A percentile compares a stretch with the other conserved stretches of the same genome.
phyloP scores from a whole-genome alignment of 306 rosid species.

The Cucurbita maxima region DNA sequence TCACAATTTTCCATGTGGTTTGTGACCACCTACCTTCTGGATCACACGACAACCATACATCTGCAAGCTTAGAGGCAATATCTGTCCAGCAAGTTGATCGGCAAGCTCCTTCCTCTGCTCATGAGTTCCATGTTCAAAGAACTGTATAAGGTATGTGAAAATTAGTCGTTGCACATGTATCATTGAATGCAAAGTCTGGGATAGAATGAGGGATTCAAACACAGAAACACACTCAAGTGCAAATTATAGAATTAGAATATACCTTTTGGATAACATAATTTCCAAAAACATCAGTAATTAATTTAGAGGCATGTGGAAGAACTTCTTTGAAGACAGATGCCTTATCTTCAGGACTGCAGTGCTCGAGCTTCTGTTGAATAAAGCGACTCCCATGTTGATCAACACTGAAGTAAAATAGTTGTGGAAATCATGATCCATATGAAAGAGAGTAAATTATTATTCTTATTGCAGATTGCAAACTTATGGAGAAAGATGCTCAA shows the following conservation, averaged over 20 bases:
- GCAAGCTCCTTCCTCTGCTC: constrained; percentile 53
- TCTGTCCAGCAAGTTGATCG: constrained; percentile 34
- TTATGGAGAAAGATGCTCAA: background rate
- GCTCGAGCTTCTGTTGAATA: constrained; percentile 58
- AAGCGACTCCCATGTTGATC: constrained; percentile 78
- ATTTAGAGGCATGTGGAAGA: constrained; percentile 35
- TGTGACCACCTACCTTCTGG: constrained; percentile 39
- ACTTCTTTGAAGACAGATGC: constrained; percentile 48
- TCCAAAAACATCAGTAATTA: constrained; percentile 59
- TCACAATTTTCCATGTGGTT: background rate
- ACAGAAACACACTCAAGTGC: background rate
- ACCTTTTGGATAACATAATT: constrained; percentile 66
- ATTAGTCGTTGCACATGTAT: background rate
- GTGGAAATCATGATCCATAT: constrained; percentile 4
- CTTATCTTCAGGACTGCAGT: constrained; percentile 42
- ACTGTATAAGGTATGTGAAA: constrained; percentile 18
- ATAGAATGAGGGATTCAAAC: background rate
- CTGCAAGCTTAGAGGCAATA: constrained; percentile 52
- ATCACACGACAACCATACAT: constrained; percentile 74
- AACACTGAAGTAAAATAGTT: constrained; percentile 23
- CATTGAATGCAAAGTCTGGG: background rate
- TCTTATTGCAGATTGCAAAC: background rate
- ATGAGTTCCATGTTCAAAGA: constrained; percentile 41
- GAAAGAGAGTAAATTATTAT: background rate
- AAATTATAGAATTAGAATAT: constrained; percentile 3